These are phyloP conservation scores for Hericium coralloides DNA, from an alignment of 768 basidiomycete species.

Conservation along the genomic window DNA sequence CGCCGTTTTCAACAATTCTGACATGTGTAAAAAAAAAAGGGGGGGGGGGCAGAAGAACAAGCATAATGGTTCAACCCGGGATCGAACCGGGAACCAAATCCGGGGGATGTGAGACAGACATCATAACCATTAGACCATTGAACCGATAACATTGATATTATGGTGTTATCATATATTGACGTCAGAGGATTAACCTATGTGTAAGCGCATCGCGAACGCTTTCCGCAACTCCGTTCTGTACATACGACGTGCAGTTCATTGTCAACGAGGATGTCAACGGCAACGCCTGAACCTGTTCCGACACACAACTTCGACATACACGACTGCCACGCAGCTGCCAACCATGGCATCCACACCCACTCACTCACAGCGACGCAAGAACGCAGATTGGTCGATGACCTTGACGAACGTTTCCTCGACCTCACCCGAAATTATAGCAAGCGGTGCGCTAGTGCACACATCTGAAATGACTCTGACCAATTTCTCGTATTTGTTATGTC, in stretches of 20 bases:
- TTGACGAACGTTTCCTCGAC: slow-evolving; percentile 58
- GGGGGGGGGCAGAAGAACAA: too few species aligned
- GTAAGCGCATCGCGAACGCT: not conserved
- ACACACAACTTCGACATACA: not conserved
- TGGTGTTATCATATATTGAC: too few species aligned
- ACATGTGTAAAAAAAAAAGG: too few species aligned
- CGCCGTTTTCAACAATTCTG: too few species aligned
- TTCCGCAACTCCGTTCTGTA: too few species aligned
- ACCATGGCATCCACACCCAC: not conserved
- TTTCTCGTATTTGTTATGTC: not conserved
- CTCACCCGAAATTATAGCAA: slow-evolving; percentile 67
- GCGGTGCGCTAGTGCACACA: slow-evolving; percentile 37
- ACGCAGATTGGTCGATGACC: slow-evolving; percentile 49
- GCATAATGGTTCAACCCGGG: slow-evolving; percentile 34
- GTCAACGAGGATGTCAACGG: too few species aligned
- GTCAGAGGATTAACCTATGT: not conserved
- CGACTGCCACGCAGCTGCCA: not conserved
- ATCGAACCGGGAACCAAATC: slow-evolving; percentile 41
- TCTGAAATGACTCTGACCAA: not conserved
- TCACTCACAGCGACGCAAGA: slow-evolving; percentile 38
- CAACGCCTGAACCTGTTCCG: not conserved
- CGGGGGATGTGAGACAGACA: slow-evolving; percentile 41
- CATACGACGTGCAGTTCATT: too few species aligned
- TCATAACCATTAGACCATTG: slow-evolving; percentile 41
- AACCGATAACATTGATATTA: slow-evolving; percentile 18